Conservation (phyloP, 2,329 filamentous ascomycete species). For the Trichoderma pleuroti region DNA sequence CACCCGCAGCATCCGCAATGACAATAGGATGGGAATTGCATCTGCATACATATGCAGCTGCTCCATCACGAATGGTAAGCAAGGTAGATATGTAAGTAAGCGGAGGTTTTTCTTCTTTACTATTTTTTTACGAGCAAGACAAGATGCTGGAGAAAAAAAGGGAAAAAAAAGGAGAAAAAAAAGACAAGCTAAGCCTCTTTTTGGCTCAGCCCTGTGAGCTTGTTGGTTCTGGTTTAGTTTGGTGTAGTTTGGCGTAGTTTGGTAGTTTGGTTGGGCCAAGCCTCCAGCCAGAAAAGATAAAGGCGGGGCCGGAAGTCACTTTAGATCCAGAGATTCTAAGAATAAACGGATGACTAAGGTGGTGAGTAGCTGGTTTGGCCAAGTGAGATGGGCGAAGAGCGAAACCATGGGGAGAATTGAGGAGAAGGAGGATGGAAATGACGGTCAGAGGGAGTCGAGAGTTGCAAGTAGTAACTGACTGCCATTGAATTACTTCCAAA, state of each 20-base stretch:
- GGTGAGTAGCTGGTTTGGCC: background rate
- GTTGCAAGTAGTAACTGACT: background rate
- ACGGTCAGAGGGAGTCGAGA: background rate
- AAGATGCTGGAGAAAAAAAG: no score
- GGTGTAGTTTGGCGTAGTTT: background rate
- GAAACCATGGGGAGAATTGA: background rate
- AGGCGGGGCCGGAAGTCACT: background rate
- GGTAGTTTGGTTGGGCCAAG: background rate
- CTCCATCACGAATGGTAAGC: background rate
- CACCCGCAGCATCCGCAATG: background rate
- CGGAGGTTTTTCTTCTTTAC: background rate
- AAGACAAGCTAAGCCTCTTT: background rate
- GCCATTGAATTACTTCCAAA: background rate
- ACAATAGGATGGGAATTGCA: background rate
- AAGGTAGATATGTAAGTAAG: no score
- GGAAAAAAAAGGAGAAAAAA: background rate
- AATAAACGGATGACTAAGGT: slow-evolving; percentile 13
- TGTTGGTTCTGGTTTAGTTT: background rate
- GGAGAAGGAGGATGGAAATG: background rate
- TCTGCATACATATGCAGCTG: background rate
- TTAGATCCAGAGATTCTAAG: background rate
- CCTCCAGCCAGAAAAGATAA: background rate
- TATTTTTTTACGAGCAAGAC: background rate
- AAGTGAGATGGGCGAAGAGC: background rate
- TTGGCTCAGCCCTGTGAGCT: background rate